Conservation (phyloP, 1,284 basidiomycete species). For the Microbotryomycetes sp. region DNA sequence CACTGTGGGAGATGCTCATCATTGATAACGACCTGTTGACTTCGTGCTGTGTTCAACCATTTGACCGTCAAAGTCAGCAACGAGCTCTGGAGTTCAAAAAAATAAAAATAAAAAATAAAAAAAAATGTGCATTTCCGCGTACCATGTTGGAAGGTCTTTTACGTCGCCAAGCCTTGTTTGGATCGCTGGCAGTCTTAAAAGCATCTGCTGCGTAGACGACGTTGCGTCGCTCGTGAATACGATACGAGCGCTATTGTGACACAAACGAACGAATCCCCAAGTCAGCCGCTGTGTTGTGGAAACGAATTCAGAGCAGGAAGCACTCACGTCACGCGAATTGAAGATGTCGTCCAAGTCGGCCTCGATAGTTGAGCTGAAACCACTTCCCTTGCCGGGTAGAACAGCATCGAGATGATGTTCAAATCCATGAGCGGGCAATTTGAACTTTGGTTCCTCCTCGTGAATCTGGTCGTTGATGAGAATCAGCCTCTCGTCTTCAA, state of each 20-base stretch:
- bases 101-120: too few relatives aligned
- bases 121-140: constrained; percentile 34
- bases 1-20: constrained; percentile 12
- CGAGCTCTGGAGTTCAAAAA: too few relatives aligned
- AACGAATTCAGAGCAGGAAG: background rate
- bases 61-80: background rate
- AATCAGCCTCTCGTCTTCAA: background rate
- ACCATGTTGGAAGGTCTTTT: constrained; percentile 90
- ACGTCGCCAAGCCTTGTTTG: constrained; percentile 77
- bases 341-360: constrained; percentile 25
- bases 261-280: background rate
- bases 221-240: background rate
- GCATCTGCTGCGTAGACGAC: background rate
- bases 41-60: constrained; percentile 17
- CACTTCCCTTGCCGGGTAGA: constrained; percentile 6
- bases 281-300: background rate
- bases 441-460: constrained; percentile 4
- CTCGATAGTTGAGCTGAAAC: background rate
- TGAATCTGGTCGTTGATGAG: constrained; percentile 6
- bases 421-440: constrained; percentile 29
- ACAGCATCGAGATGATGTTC: constrained; percentile 5
- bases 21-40: constrained; percentile 20
- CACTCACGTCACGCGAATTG: constrained; percentile 25
- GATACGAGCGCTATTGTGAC: background rate
- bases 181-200: constrained; percentile 62